Conservation (phyloP, 495 filamentous ascomycete genomes). For the Aspergillus panamensis region DNA sequence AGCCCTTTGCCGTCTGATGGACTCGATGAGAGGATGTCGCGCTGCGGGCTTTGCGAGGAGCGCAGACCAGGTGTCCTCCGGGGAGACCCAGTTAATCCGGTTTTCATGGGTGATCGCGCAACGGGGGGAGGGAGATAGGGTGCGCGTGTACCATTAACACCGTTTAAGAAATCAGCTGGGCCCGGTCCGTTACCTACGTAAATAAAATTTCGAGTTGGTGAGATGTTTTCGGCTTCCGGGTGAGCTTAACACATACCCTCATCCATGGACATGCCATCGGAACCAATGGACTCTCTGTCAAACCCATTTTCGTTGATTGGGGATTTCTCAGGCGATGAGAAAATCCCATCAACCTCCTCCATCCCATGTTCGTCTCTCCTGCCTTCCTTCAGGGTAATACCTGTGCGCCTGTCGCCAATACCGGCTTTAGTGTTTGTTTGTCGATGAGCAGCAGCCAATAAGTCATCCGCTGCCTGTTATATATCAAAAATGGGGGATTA, state of each 20-base stretch:
- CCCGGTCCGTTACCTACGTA: constrained; percentile 38
- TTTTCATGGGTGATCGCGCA: constrained; percentile 46
- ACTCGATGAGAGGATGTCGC: constrained; percentile 35
- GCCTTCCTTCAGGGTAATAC: constrained; percentile 76
- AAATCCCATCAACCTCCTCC: constrained; percentile 78
- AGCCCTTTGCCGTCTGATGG: constrained; percentile 37
- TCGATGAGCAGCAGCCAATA: background rate
- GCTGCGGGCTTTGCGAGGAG: constrained; percentile 39
- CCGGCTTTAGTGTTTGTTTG: constrained; percentile 5
- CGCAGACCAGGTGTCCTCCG: constrained; percentile 42
- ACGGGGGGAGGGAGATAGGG: constrained; percentile 35
- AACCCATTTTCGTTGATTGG: constrained; percentile 41
- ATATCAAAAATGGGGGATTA: background rate
- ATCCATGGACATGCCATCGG: constrained; percentile 49
- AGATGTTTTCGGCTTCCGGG: background rate
- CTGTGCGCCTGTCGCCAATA: constrained; percentile 62
- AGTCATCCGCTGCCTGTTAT: background rate
- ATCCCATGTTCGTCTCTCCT: constrained; percentile 88
- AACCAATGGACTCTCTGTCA: constrained; percentile 35
- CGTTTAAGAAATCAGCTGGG: constrained; percentile 42
- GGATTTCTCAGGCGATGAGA: constrained; percentile 79
- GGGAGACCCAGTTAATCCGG: constrained; percentile 38
- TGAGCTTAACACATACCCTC: constrained; percentile 33
- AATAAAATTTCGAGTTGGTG: background rate
- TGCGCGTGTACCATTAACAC: constrained; percentile 28